Conservation (phyloP, 2,329 filamentous ascomycete species). For the Diaporthe batatas region DNA sequence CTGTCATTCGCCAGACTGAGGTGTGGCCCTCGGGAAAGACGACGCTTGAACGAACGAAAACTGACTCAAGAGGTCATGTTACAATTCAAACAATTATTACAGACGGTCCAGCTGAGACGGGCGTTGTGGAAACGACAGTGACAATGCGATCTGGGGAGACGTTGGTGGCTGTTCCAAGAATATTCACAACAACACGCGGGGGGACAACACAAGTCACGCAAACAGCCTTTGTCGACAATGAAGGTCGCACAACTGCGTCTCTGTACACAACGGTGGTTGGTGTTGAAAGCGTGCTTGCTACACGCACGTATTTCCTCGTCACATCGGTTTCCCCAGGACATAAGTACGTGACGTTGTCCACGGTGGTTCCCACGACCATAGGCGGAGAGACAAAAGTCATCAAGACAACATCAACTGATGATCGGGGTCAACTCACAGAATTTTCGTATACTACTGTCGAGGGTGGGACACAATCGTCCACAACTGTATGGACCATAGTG, state of each 20-base stretch:
- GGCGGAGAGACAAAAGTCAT: conserved; percentile 6
- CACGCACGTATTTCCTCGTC: not conserved
- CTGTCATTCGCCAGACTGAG: conserved; percentile 15
- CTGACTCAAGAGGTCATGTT: not conserved
- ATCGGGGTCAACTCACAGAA: not conserved
- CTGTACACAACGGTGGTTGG: conserved; percentile 10
- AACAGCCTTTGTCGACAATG: not conserved
- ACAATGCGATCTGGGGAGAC: not conserved
- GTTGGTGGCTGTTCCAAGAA: not conserved
- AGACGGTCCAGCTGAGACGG: not conserved
- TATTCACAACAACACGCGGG: not conserved
- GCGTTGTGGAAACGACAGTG: not conserved
- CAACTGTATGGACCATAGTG: not conserved
- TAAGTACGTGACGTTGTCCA: not conserved
- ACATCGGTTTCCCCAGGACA: not conserved
- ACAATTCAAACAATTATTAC: not conserved
- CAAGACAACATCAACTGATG: not conserved
- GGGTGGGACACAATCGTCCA: conserved; percentile 6
- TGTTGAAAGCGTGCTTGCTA: not conserved
- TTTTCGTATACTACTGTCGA: not conserved
- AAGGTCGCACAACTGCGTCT: not conserved
- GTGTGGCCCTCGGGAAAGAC: not conserved
- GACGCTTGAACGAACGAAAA: not conserved
- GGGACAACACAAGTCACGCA: not conserved
- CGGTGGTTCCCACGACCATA: not conserved